A percentile compares a stretch with the other conserved stretches of the same genome.
Evolutionary conservation across 2,329 filamentous ascomycete species (phyloP).

Genomic region (Phialemonium atrogriseum): DNA sequence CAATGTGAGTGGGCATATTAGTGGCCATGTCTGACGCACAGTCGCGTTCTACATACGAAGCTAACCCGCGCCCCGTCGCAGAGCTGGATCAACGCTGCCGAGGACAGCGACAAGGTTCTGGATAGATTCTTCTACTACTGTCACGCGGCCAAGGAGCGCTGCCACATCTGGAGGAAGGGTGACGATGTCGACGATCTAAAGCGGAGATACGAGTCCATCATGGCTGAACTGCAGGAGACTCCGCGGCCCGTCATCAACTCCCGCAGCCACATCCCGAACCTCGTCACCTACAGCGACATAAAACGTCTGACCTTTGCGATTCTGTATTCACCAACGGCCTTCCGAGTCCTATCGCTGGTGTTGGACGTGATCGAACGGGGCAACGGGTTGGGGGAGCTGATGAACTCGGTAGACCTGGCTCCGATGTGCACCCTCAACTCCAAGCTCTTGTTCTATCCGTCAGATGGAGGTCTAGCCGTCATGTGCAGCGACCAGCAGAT

Average conservation of each 20-base stretch:
- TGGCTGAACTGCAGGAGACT: conserved; percentile 22
- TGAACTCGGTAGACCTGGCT: conserved; percentile 7
- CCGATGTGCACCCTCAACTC: conserved; percentile 7
- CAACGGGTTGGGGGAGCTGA: conserved; percentile 3
- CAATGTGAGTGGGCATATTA: conserved; percentile 8
- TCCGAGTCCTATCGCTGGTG: conserved; percentile 3
- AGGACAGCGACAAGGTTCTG: conserved; percentile 37
- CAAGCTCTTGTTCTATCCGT: conserved; percentile 1
- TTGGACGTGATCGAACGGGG: conserved; percentile 3
- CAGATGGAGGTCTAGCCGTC: conserved; percentile 12
- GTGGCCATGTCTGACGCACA: neutral
- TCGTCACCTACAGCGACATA: conserved; percentile 28
- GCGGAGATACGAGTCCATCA: conserved; percentile 19
- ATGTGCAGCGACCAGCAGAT: conserved; percentile 24
- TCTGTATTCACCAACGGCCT: conserved; percentile 24
- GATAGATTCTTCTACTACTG: conserved; percentile 38
- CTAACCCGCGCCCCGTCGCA: neutral
- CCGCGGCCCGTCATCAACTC: conserved; percentile 24
- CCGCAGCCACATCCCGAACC: conserved; percentile 19
- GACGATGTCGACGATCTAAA: conserved; percentile 21
- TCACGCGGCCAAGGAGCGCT: conserved; percentile 30
- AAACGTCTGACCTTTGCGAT: conserved; percentile 25
- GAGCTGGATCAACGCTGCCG: conserved; percentile 26
- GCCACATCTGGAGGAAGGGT: conserved; percentile 27
- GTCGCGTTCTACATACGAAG: neutral